Conservation (phyloP, 257 asterid genomes). For the Nyctanthes arbortristis region DNA sequence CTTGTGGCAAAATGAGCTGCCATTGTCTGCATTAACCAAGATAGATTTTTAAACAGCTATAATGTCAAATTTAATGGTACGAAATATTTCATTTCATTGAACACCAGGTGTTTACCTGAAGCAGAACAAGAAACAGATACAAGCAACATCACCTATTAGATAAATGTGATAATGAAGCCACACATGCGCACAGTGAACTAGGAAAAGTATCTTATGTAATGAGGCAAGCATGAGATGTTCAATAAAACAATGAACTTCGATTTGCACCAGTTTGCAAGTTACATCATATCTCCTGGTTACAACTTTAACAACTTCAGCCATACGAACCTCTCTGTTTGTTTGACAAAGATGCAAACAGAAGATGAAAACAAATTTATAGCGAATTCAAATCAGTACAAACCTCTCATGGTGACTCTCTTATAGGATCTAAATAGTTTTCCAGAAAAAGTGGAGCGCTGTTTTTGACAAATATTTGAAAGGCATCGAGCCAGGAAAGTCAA, state of each 20-base stretch:
- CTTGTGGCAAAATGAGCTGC: not conserved
- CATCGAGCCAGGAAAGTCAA: not conserved
- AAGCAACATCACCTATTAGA: not conserved
- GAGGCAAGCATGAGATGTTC: not conserved
- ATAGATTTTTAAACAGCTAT: not conserved
- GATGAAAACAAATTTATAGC: not conserved
- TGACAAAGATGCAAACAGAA: not conserved
- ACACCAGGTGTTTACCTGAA: not conserved
- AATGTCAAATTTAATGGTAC: not conserved
- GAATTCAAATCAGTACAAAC: not conserved
- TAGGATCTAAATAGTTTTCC: not conserved
- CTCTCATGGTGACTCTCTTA: not conserved
- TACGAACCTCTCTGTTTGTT: not conserved
- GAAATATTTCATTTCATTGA: not conserved
- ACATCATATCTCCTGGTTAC: not conserved
- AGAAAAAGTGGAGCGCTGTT: not conserved
- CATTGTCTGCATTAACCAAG: not conserved
- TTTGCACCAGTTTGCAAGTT: not conserved
- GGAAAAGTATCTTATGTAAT: not conserved
- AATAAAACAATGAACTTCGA: not conserved
- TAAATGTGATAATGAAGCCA: not conserved
- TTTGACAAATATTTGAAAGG: not conserved
- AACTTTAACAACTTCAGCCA: not conserved
- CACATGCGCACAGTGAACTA: not conserved
- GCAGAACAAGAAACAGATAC: not conserved